Base-by-base conservation (phyloP, 768 basidiomycete genomes). In the Russula brevipes region DNA sequence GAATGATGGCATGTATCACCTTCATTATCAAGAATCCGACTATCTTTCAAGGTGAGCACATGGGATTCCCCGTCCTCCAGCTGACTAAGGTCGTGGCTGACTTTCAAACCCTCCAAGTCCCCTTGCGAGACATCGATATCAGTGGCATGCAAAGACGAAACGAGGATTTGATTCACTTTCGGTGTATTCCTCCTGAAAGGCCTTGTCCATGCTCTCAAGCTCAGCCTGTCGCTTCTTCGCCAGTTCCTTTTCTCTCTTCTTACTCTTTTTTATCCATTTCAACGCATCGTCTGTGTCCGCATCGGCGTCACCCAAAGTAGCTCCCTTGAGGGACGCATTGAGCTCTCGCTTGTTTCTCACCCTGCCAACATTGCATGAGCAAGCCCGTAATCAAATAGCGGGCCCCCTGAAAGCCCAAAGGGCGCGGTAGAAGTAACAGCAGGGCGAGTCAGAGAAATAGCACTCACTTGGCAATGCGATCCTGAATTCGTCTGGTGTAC, bases 1-100 rank as follows among this genome's bases (percentile, higher is more conserved):
- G 19, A 4, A 59, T 46, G 24, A 30, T 24, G 39, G 1, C 11
- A 46, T 19, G 24, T 5, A 45, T 66, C 68, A 91, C 94, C 95
- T 82, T 98, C 94, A 64, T 94, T 89, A 70, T 94, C 95, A 46
- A 99, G 86, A 64, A 99, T 89, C 49, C 94, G 88, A 71, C 87
- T 89, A 72, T 98, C 96, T 84, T 97, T 97, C 72, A 98, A 79
- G 4, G 97, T 99, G 69, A 99, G 87, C 79, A 99, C 93, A 69
- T 87, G 87, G 68, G 91, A 92, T 76, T 97, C 89, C 69, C 96
- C 95, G 76, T 96, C 94, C 66, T 87, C 90, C 76, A 99, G 81
- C 68, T 83, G 89, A 63, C 94, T 89, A 68, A 95, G 87, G 80
- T 91, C 94, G 77, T 98, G 97, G 79, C 82, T 87, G 74, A 98